phyloP scores from a whole-genome alignment of 306 rosid genomes.

The Prunus davidiana region DNA sequence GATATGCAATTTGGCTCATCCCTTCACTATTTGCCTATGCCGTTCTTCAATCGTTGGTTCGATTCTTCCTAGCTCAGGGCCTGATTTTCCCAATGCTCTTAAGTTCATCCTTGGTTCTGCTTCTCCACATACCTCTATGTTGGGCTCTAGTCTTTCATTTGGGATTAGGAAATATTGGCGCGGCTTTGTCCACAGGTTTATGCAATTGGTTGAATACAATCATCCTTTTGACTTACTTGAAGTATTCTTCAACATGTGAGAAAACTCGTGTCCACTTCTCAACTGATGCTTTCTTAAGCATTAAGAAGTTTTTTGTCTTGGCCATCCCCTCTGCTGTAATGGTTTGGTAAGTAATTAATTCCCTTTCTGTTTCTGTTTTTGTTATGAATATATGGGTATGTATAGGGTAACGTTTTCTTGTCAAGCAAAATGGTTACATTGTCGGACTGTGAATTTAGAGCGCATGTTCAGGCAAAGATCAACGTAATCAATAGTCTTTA shows the following conservation, averaged over 20 bases:
- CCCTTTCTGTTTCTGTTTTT: background rate
- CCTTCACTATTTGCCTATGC: slow-evolving; percentile 23
- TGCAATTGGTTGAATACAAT: slow-evolving; percentile 53
- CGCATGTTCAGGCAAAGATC: no score
- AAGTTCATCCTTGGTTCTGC: background rate
- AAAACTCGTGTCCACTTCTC: slow-evolving; percentile 38
- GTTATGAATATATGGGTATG: background rate
- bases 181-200: slow-evolving; percentile 44
- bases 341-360: slow-evolving; percentile 47
- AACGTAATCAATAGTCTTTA: no score
- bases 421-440: no score
- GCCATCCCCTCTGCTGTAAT: slow-evolving; percentile 62
- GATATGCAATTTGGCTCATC: slow-evolving; percentile 19
- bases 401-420: no score
- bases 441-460: no score
- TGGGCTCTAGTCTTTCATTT: slow-evolving; percentile 51
- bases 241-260: slow-evolving; percentile 44
- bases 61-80: slow-evolving; percentile 22
- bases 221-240: slow-evolving; percentile 26
- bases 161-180: slow-evolving; percentile 42
- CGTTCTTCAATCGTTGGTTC: slow-evolving; percentile 17
- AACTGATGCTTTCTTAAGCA: slow-evolving; percentile 15
- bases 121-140: slow-evolving; percentile 42
- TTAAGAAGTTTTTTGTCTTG: slow-evolving; percentile 36
- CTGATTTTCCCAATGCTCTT: slow-evolving; percentile 16